Conservation (phyloP, 2,329 filamentous ascomycete genomes). For the Lasiodiplodia hormozganensis region DNA sequence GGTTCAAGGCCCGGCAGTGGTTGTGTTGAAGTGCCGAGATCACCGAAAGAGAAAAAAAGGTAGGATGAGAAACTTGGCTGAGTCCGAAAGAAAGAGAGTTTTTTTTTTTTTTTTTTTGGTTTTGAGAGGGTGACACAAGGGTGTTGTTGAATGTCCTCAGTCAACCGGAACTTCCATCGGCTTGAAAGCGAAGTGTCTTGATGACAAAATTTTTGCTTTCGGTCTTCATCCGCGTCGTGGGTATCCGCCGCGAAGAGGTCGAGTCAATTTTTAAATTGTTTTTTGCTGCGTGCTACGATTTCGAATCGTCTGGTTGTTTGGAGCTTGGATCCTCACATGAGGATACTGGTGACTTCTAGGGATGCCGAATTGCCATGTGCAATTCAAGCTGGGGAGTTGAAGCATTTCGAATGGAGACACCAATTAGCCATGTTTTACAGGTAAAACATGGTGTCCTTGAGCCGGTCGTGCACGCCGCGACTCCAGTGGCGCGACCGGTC, state of each 20-base stretch:
- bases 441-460: constrained; percentile 29
- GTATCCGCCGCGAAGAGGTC: not conserved
- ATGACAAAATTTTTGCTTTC: not conserved
- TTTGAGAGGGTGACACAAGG: not conserved
- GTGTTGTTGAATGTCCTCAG: not conserved
- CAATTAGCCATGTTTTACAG: constrained; percentile 13
- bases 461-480: constrained; percentile 25
- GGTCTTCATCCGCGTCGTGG: not conserved
- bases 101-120: not conserved
- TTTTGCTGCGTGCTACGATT: not conserved
- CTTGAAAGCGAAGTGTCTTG: not conserved
- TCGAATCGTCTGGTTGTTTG: no score
- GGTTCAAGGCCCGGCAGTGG: not conserved
- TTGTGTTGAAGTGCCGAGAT: not conserved
- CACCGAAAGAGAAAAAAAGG: not conserved
- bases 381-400: constrained; percentile 11
- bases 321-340: not conserved
- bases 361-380: constrained; percentile 4
- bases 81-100: not conserved
- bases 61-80: not conserved
- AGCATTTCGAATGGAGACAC: not conserved
- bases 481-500: constrained; percentile 19
- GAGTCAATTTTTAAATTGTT: not conserved
- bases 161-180: constrained; percentile 9
- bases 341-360: not conserved